Evolutionary conservation across 352 stramenopile species (phyloP), one percentile per base, ranked within the genome.

Genomic region (Globisporangium okanoganense): DNA sequence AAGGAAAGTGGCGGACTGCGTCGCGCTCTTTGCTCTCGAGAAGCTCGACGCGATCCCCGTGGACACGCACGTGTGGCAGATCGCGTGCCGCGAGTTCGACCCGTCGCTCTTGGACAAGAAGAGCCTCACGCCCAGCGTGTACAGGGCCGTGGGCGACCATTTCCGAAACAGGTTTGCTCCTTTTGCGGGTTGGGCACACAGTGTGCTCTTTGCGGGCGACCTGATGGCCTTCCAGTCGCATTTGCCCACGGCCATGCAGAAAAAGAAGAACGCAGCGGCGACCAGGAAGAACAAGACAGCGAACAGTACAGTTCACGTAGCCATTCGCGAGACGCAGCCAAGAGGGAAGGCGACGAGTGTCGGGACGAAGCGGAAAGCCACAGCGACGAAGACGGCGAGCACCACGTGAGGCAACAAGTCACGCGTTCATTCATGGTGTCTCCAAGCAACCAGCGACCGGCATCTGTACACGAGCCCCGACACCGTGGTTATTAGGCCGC

Each of bases 21-120:
- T 99, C 9, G 95, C 90, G 33, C 86, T 99, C 5, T 99, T 99
- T 70, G 97, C 92, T 4, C 66, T 99, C 18, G 91, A 97, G 53
- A 87, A 95, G 57, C 67, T 90, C 25, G 86, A 96, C 31, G 82
- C 90, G 5, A 98, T 99, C 56, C 97, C 97, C 1, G 95, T 99
- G 1, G 97, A 99, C 73, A 97, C 96, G 27, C 97, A 99, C 70
- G 92, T 99, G 27, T 97, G 93, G 90, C 90, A 97, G 35, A 98
- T 99, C 71, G 93, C 93, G n/a, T 89, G 88, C 16, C 83, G 87
- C 12, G 85, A 96, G 56, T 80, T 94, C 50, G 80, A 93, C 25
- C 3, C 70, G 25, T 69, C 58, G 22, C 69, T 86, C 16, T 61
- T 48, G 5, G 56, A 71, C n/a, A 69, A 67, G 41, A 95, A 95